A percentile compares a stretch with the other conserved stretches of the same genome.
These are phyloP conservation scores for Trichocomaceae sp. DNA, from an alignment of 2,329 filamentous ascomycete species.

Conservation along the genomic window DNA sequence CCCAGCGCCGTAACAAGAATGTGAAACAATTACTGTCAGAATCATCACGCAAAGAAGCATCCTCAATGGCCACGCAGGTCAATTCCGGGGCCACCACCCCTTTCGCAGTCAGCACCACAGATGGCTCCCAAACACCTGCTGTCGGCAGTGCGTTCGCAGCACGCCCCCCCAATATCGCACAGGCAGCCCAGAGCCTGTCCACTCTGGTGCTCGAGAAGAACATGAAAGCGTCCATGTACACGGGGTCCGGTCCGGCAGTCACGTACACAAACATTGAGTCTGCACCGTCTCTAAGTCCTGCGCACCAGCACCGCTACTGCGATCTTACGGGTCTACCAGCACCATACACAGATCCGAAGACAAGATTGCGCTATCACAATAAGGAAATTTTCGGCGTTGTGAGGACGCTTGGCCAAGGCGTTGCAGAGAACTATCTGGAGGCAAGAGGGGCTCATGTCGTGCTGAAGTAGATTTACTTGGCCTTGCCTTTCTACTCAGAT, in stretches of 20 bases:
- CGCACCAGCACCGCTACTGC: constrained; percentile 82
- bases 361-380: constrained; percentile 84
- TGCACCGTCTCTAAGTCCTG: constrained; percentile 72
- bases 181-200: constrained; percentile 77
- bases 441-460: constrained; percentile 88
- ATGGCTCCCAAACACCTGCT: constrained; percentile 43
- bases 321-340: constrained; percentile 91
- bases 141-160: constrained; percentile 40
- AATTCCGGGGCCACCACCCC: constrained; percentile 76
- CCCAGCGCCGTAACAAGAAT: constrained; percentile 96
- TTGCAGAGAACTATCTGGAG: constrained; percentile 81
- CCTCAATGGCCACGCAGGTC: constrained; percentile 72
- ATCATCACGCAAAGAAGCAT: constrained; percentile 81
- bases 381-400: constrained; percentile 84
- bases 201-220: constrained; percentile 86
- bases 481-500: neutral
- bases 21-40: constrained; percentile 94
- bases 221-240: constrained; percentile 36
- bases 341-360: constrained; percentile 91
- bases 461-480: constrained; percentile 57
- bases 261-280: constrained; percentile 98
- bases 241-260: constrained; percentile 54
- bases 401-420: constrained; percentile 70
- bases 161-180: constrained; percentile 66
- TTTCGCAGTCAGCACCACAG: constrained; percentile 31